Evolutionary conservation across 192 early-diverging fungal genomes (phyloP), one percentile per base, ranked within the genome.

Genomic region (Coemansia sp.): DNA sequence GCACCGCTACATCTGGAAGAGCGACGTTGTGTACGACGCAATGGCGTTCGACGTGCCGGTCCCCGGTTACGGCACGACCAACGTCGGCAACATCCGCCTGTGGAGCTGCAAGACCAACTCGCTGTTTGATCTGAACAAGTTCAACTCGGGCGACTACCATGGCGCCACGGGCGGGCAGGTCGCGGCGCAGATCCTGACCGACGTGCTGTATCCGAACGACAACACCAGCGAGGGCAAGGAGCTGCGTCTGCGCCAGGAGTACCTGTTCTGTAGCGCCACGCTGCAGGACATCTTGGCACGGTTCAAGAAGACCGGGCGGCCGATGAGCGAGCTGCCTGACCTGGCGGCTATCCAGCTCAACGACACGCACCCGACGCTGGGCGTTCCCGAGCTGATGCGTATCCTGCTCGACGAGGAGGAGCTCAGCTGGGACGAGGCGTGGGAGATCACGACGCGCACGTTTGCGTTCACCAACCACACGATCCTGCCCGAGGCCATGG

Each of bases 381-480:
- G 91, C 29, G 86, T 98, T 69, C 91, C 89, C 23, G 97, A 98
- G 83, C 77, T 98, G 53, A 89, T 93, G 82, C 87, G 97, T 65
- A 84, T 98, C 23, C 78, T 98, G 61, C 84, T 98, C 5, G 97
- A 98, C 79, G 86, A 92, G 30, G 94, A 98, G 74, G 86, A 85
- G 49, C 73, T 98, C 53, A 78, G 65, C 42, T 98, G 97, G 97
- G 97, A 97, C 76, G 87, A 88, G 58, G 94, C 97, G 24, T 98
- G 94, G 95, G 85, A 84, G n/a, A 90, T 91, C 60, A 87, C 87
- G 20, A 95, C 89, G 49, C 85, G 83, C 67, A 93, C 90, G 1
- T 97, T 96, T 84, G 96, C 93, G 19, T 97, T 95, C 75, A 98
- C 97, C 74, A 98, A 98, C 83, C 97, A 98, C 84, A 98, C 97